phyloP scores from a whole-genome alignment of 202 grass and related monocot species.

The Eragrostis tef region DNA sequence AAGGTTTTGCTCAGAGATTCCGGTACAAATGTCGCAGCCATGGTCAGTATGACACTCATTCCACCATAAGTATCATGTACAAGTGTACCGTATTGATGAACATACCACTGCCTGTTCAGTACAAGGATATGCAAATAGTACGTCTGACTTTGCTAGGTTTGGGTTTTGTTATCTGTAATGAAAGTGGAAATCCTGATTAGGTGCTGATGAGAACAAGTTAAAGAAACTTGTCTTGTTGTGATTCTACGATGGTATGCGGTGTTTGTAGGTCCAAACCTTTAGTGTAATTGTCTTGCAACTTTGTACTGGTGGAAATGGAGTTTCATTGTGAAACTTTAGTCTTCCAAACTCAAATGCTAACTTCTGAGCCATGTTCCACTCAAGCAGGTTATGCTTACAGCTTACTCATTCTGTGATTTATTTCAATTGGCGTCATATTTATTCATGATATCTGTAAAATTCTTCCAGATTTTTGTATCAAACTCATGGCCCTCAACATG shows the following conservation, averaged over 20 bases:
- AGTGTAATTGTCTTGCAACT: neutral
- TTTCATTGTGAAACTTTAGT: no score
- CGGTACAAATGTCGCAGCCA: slow-evolving; percentile 7
- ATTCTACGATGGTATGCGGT: neutral
- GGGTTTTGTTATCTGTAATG: neutral
- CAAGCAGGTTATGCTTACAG: no score
- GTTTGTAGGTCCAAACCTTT: no score
- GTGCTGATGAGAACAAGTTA: neutral
- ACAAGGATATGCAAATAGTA: neutral
- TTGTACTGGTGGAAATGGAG: neutral
- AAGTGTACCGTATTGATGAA: neutral
- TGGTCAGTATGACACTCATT: slow-evolving; percentile 16
- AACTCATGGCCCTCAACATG: no score
- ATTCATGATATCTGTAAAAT: no score
- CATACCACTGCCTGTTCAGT: neutral
- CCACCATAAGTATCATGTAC: neutral
- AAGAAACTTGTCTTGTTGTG: neutral
- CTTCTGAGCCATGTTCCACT: no score
- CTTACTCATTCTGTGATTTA: no score
- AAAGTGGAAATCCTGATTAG: neutral
- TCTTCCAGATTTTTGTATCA: no score
- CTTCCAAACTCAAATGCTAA: no score
- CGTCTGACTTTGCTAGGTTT: neutral
- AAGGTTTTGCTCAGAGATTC: neutral
- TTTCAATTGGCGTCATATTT: no score